Base-by-base conservation (phyloP, 306 rosid species). In the Begonia masoniana region DNA sequence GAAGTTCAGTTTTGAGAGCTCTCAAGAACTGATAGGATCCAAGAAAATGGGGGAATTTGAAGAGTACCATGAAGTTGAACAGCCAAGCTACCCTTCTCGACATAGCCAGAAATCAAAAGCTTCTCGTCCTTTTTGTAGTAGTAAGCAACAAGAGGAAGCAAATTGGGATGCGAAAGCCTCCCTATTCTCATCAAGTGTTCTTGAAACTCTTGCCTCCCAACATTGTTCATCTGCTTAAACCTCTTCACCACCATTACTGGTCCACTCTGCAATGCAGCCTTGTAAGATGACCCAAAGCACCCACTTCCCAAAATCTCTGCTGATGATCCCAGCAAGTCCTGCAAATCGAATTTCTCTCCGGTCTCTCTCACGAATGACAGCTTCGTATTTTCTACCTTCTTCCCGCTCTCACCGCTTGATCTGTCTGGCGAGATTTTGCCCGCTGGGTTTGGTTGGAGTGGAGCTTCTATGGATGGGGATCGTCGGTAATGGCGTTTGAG, bases 261-360 rank as follows among this genome's bases (percentile, higher is more conserved):
- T 11, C 96, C 99, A 55, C 17, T 68, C 52, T 10, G 0, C 65
- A 92, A 17, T n/a, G 77, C 71, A 16, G 96, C 95, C 76, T 79
- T 92, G 66, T 92, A 92, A n/a, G 96, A 79, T 60, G 96, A 92
- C 24, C 84, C 94, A 57, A 77, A 83, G 57, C 53, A 64, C 13
- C 99, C 96, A 62, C 87, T 81, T 10, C 99, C 96, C 65, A 92
- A 68, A 15, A 86, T 82, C 75, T 92, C 93, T 41, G 99, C 99
- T 0, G 95, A 74, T 62, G 99, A 94, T 66, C 52, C 79, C 15
- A 92, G 71, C 75, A 92, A 76, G 55, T 92, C 99, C 19, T 78
- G 79, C 80, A 92, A 62, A 43, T 83, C 89, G 63, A 92, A 92
- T 57, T 1, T 77, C 67, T 77, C 80, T 17, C 68, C 51, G 13